Evolutionary conservation across 2,329 filamentous ascomycete genomes (phyloP).

Genomic region (Mycocentrospora acerina): DNA sequence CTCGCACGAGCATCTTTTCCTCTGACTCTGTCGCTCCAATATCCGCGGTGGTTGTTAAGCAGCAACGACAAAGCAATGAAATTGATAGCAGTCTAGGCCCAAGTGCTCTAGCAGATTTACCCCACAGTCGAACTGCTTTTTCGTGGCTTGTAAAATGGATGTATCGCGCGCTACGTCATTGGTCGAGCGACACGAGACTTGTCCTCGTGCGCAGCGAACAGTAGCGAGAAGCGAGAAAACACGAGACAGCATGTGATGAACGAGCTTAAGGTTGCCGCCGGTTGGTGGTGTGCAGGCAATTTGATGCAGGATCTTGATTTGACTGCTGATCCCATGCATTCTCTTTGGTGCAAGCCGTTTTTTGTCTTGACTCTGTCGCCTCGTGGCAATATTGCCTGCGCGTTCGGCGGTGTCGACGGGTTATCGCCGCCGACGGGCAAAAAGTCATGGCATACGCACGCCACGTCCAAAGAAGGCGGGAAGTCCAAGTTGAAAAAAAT

Average conservation of each 20-base stretch:
- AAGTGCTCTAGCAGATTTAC: constrained; percentile 8
- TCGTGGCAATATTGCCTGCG: not conserved
- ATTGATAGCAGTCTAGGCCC: too few relatives aligned
- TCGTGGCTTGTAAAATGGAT: constrained; percentile 14
- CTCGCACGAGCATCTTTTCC: not conserved
- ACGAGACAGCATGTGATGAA: constrained; percentile 1
- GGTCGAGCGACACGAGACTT: constrained; percentile 5
- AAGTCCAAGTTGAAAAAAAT: too few relatives aligned
- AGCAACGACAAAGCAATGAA: too few relatives aligned
- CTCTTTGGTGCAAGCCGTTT: too few relatives aligned
- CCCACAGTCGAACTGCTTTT: constrained; percentile 7
- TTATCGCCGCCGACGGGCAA: too few relatives aligned
- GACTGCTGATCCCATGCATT: not conserved
- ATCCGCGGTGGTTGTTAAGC: too few relatives aligned
- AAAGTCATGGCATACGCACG: too few relatives aligned
- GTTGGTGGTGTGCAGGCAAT: not conserved
- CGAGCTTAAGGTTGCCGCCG: constrained; percentile 9
- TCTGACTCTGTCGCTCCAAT: too few relatives aligned
- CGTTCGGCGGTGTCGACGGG: not conserved
- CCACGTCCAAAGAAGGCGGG: too few relatives aligned
- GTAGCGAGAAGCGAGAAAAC: not conserved
- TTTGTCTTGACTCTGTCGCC: constrained; percentile 9
- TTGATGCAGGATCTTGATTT: too few relatives aligned
- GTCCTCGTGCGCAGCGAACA: constrained; percentile 13
- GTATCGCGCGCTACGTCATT: constrained; percentile 27